Base-by-base conservation (phyloP, 2,329 filamentous ascomycete species). In the Trichoderma citrinoviride region DNA sequence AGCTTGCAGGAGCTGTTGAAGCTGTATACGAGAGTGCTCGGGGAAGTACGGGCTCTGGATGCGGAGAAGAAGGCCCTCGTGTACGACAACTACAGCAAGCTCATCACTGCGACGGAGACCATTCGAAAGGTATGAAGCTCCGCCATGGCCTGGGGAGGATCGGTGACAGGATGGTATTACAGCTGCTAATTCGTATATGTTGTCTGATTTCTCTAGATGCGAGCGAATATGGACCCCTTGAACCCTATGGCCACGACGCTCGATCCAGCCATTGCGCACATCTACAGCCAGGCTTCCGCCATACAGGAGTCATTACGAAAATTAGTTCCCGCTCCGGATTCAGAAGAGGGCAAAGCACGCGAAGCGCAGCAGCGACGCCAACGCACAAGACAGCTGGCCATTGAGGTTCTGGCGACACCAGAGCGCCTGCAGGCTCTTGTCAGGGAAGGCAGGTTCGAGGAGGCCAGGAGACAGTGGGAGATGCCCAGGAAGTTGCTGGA, bases 51-150 rank as follows among this genome's bases (percentile, higher is more conserved):
- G 43, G 93, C 92, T 2, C 82, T 99, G 19, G 95, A 98, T 73
- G 94, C 94, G 25, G 95, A 99, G 82, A 90, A 95, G 77, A 99
- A 99, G 79, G 93, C 94, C 1, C 80, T 99, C 67, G 95, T 99
- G 5, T 99, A 99, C 76, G 94, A 99, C 76, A 99, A 99, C 75
- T 99, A 98, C 77, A 95, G 90, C 70, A 98, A 98, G 79, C 80
- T 99, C 70, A 97, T 99, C 70, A 87, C 90, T n/a, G 95, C 95
- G 1, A 97, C 96, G 12, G 94, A 97, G 77, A 98, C 94, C 3
- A 99, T 99, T 72, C 86, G 91, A 56, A 92, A 91, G 79, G 86
- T 87, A 70, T 17, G 56, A 53, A 14, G 14, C 29, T 15, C 41
- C 27, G 8, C 21, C 14, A 64, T 5, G 15, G 21, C 53, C 21